These are phyloP conservation scores for Colletotrichum sp. DNA, from an alignment of 2,329 filamentous ascomycete species.

Conservation along the genomic window DNA sequence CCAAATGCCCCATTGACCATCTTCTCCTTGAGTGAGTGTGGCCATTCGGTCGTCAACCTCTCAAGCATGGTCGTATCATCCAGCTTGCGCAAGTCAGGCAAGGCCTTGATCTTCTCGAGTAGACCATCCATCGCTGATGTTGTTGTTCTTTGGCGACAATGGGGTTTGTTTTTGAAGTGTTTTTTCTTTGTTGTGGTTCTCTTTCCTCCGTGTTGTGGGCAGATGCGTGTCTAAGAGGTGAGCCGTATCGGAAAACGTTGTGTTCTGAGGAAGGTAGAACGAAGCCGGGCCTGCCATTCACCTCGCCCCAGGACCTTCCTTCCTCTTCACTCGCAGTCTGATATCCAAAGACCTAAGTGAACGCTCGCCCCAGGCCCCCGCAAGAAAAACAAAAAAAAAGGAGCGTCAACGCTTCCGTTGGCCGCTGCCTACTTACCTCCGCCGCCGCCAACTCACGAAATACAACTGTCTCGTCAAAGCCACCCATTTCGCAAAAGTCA, in stretches of 20 bases:
- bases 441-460: too few species aligned
- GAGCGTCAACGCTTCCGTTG: too few species aligned
- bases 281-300: too few species aligned
- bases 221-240: not conserved
- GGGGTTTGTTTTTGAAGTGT: not conserved
- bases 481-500: too few species aligned
- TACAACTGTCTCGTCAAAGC: too few species aligned
- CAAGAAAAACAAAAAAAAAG: too few species aligned
- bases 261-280: not conserved
- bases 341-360: too few species aligned
- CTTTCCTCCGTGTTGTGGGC: not conserved
- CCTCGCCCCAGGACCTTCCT: too few species aligned
- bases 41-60: not conserved
- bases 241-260: not conserved
- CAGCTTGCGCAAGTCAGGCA: not conserved
- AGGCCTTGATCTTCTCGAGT: not conserved
- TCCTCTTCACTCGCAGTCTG: too few species aligned
- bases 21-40: not conserved
- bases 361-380: too few species aligned
- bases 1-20: not conserved
- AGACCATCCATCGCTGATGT: not conserved
- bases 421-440: too few species aligned
- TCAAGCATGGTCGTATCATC: fast-evolving
- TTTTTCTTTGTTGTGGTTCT: not conserved
- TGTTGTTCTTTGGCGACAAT: not conserved